These are phyloP conservation scores for Talaromyces thailandensis DNA, from an alignment of 495 filamentous ascomycete species.

Conservation along the genomic window DNA sequence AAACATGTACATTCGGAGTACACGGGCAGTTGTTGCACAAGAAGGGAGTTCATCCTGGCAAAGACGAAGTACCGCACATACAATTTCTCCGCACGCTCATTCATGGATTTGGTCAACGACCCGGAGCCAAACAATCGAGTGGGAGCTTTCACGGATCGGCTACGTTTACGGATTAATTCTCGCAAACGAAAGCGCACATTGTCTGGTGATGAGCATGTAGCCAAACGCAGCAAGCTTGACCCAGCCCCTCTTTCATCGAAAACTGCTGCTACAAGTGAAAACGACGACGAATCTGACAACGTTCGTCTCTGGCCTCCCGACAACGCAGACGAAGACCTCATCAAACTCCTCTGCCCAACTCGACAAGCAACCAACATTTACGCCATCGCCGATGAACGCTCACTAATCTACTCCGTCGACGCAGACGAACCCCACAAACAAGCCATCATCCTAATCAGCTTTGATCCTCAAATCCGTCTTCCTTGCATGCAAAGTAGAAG, in stretches of 20 bases:
- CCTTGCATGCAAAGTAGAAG: slow-evolving; percentile 14
- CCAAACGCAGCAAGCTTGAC: slow-evolving; percentile 8
- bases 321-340: slow-evolving; percentile 34
- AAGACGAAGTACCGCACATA: slow-evolving; percentile 55
- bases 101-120: slow-evolving; percentile 59
- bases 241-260: not conserved
- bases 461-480: slow-evolving; percentile 47
- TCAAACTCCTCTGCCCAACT: slow-evolving; percentile 48
- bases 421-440: slow-evolving; percentile 12
- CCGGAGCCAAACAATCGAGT: slow-evolving; percentile 21
- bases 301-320: slow-evolving; percentile 54
- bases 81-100: slow-evolving; percentile 47
- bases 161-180: slow-evolving; percentile 45
- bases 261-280: slow-evolving; percentile 18
- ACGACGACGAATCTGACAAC: slow-evolving; percentile 39
- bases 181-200: slow-evolving; percentile 29
- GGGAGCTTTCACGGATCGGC: slow-evolving; percentile 29
- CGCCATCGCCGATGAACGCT: slow-evolving; percentile 53
- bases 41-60: slow-evolving; percentile 43
- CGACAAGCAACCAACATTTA: slow-evolving; percentile 35
- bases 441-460: slow-evolving; percentile 52
- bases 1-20: slow-evolving; percentile 38
- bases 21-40: slow-evolving; percentile 27
- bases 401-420: slow-evolving; percentile 43
- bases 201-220: slow-evolving; percentile 28